phyloP scores from a whole-genome alignment of 2,329 filamentous ascomycete species.

The Ophiostoma sp. region DNA sequence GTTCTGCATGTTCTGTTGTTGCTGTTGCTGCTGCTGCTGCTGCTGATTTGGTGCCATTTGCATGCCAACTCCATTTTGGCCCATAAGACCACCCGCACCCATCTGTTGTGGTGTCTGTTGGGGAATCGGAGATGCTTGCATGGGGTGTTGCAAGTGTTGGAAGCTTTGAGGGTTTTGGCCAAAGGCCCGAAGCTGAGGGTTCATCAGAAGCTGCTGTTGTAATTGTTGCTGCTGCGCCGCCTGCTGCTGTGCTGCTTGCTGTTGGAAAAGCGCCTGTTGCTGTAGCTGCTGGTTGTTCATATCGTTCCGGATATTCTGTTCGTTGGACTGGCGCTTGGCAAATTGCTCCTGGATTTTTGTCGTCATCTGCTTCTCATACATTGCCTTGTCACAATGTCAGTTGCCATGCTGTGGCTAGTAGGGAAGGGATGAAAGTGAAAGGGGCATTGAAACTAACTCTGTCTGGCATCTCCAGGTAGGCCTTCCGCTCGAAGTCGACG shows the following conservation, averaged over 20 bases:
- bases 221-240: slow-evolving; percentile 34
- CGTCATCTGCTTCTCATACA: slow-evolving; percentile 52
- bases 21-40: slow-evolving; percentile 31
- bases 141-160: slow-evolving; percentile 59
- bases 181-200: slow-evolving; percentile 12
- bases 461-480: slow-evolving; percentile 48
- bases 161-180: slow-evolving; percentile 52
- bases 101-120: slow-evolving; percentile 48
- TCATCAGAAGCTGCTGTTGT: slow-evolving; percentile 52
- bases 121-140: slow-evolving; percentile 56
- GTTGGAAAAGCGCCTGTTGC: slow-evolving; percentile 38
- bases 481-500: slow-evolving; percentile 50
- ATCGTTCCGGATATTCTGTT: slow-evolving; percentile 51
- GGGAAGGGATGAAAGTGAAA: no score
- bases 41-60: slow-evolving; percentile 47
- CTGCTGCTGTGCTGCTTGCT: slow-evolving; percentile 39
- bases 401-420: background rate
- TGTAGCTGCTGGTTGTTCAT: slow-evolving; percentile 44
- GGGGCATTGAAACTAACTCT: slow-evolving; percentile 43
- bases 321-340: slow-evolving; percentile 52
- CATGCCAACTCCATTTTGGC: slow-evolving; percentile 33
- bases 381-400: slow-evolving; percentile 42
- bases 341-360: slow-evolving; percentile 51
- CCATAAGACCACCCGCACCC: slow-evolving; percentile 43
- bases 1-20: slow-evolving; percentile 37